A percentile compares a stretch with the other conserved stretches of the same genome.
phyloP scores from a whole-genome alignment of 2,329 filamentous ascomycete genomes.

The Cercospora sojina region DNA sequence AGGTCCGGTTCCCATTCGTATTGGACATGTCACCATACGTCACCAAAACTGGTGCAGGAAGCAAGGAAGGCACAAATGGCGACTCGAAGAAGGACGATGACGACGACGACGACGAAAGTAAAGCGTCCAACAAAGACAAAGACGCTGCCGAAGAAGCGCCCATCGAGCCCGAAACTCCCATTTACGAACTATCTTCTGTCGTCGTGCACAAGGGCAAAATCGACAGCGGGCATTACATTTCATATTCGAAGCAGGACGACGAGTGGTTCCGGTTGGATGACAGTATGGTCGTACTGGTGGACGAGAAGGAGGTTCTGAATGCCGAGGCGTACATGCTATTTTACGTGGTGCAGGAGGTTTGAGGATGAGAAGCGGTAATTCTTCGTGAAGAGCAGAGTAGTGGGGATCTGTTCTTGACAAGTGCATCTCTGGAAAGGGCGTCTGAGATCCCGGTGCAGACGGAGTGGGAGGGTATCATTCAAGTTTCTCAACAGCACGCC shows the following conservation, averaged over 20 bases:
- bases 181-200: slow-evolving; percentile 84
- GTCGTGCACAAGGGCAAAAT: slow-evolving; percentile 93
- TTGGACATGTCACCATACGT: slow-evolving; percentile 92
- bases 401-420: neutral
- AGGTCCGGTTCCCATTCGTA: slow-evolving; percentile 79
- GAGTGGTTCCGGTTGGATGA: slow-evolving; percentile 97
- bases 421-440: neutral
- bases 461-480: neutral
- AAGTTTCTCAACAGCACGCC: neutral
- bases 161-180: slow-evolving; percentile 51
- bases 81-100: slow-evolving; percentile 21
- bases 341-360: slow-evolving; percentile 52
- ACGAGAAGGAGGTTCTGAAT: slow-evolving; percentile 78
- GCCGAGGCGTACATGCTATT: slow-evolving; percentile 90
- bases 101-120: slow-evolving; percentile 24
- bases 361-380: neutral
- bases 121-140: slow-evolving; percentile 15
- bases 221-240: slow-evolving; percentile 87
- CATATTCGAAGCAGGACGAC: slow-evolving; percentile 80
- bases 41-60: slow-evolving; percentile 31
- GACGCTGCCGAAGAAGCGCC: slow-evolving; percentile 21
- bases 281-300: slow-evolving; percentile 82
- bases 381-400: neutral
- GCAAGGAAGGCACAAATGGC: slow-evolving; percentile 42
- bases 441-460: neutral